Evolutionary conservation across 306 rosid genomes (phyloP).

Genomic region (Glycyrrhiza uralensis): DNA sequence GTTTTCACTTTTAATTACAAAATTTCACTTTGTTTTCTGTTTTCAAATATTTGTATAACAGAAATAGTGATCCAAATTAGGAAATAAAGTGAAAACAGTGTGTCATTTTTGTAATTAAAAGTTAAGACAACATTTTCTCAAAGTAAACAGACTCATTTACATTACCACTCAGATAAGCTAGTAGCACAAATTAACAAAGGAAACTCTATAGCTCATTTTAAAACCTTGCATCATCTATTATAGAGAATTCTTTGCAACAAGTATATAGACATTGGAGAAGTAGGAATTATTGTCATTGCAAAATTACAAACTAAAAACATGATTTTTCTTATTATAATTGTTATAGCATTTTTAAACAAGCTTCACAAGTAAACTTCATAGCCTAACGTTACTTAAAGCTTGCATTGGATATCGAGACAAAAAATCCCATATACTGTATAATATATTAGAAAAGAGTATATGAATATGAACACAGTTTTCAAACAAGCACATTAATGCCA

Average conservation of each 20-base stretch:
- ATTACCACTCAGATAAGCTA: neutral
- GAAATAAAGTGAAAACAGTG: neutral
- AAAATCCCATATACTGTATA: neutral
- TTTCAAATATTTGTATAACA: neutral
- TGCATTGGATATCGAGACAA: neutral
- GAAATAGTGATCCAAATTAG: neutral
- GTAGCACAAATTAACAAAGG: slow-evolving; percentile 17
- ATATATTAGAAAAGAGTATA: neutral
- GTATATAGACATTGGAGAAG: slow-evolving; percentile 1
- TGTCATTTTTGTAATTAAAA: neutral
- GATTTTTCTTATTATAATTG: slow-evolving; percentile 5
- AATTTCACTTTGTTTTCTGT: neutral
- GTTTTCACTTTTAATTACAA: neutral
- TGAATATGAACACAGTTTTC: neutral
- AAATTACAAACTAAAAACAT: slow-evolving; percentile 10
- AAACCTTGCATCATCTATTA: neutral
- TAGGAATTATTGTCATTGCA: neutral
- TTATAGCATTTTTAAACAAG: neutral
- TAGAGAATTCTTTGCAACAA: neutral
- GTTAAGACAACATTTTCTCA: neutral
- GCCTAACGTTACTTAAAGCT: neutral
- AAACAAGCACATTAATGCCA: neutral
- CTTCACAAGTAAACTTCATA: slow-evolving; percentile 5
- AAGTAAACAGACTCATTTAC: neutral
- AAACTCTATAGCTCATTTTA: slow-evolving; percentile 1